Evolutionary conservation across 169 alveolate species (phyloP), one percentile per base, ranked within the genome.

Genomic region (Plasmodium coatneyi): DNA sequence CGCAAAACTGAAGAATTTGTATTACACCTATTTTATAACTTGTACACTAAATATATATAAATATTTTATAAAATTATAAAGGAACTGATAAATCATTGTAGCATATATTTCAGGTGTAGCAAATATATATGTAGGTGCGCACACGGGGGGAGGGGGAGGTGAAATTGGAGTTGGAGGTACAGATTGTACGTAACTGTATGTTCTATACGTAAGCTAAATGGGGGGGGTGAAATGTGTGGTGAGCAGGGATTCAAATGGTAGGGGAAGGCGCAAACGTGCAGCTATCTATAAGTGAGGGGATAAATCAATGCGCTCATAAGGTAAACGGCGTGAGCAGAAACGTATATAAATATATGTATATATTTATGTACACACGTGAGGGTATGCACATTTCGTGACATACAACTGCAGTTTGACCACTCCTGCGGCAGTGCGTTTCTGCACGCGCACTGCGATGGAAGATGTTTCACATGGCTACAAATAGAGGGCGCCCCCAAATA

Each of bases 401-500:
- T 46, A 46, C 72, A 54, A 19, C 46, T 89, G 71, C 72, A 89
- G 70, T 36, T 80, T 19, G 80, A 66, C 91, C 60, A 79, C 80
- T 89, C 94, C 80, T 56, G 81, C 41, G 72, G 94, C 94, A 89
- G 94, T 89, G 94, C 94, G 94, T 79, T 89, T 80, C 71, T 60
- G 71, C 90, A 89, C 89, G 82, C 94, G 86, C 94, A 89, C 94
- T 70, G 94, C 82, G 81, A 52, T 70, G 52, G 72, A 79, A 89
- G 81, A 60, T 56, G 82, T 76, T 78, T 89, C 94, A 89, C 94
- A 89, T 89, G 81, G 66, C 94, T 80, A 28, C 94, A 89, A 87
- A 87, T 79, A 89, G 71, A 43, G 72, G 41, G 46, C 5, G 56
- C 28, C 10, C 39, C 36, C 25, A 9, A 22, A 78, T 78, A 28